Conservation (phyloP, 2,329 filamentous ascomycete species). For the Diaporthe velutina region DNA sequence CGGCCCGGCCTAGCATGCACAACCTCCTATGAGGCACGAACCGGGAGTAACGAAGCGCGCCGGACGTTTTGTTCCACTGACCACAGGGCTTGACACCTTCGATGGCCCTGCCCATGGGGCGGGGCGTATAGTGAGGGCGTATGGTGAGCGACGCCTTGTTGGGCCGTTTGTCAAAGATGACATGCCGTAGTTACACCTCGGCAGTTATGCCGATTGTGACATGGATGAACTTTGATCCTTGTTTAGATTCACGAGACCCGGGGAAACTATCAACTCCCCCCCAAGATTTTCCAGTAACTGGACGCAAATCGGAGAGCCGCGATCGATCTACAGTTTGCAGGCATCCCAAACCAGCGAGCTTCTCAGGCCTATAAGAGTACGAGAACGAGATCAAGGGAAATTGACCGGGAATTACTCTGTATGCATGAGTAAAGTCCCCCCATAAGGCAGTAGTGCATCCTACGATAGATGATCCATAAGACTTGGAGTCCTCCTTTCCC, state of each 20-base stretch:
- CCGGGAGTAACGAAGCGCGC: slow-evolving; percentile 13
- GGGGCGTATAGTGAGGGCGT: background rate
- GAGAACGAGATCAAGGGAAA: background rate
- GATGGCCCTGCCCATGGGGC: background rate
- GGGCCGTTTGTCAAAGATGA: slow-evolving; percentile 3
- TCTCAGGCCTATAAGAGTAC: background rate
- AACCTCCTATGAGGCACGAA: background rate
- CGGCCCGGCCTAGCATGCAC: slow-evolving; percentile 4
- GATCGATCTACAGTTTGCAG: slow-evolving; percentile 21
- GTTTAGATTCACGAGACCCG: background rate
- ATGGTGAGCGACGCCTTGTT: background rate
- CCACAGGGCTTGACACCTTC: background rate
- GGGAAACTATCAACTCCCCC: background rate
- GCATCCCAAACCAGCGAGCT: background rate
- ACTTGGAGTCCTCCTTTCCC: background rate
- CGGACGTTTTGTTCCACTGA: background rate
- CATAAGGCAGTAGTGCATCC: background rate
- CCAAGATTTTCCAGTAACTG: background rate
- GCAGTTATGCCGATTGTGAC: slow-evolving; percentile 15
- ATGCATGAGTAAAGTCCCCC: background rate
- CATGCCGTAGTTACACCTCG: background rate
- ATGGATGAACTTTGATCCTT: slow-evolving; percentile 12
- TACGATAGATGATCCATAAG: background rate
- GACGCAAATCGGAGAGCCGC: background rate
- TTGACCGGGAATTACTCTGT: background rate